phyloP scores from a whole-genome alignment of 495 filamentous ascomycete genomes.

The Arthonia radiata region DNA sequence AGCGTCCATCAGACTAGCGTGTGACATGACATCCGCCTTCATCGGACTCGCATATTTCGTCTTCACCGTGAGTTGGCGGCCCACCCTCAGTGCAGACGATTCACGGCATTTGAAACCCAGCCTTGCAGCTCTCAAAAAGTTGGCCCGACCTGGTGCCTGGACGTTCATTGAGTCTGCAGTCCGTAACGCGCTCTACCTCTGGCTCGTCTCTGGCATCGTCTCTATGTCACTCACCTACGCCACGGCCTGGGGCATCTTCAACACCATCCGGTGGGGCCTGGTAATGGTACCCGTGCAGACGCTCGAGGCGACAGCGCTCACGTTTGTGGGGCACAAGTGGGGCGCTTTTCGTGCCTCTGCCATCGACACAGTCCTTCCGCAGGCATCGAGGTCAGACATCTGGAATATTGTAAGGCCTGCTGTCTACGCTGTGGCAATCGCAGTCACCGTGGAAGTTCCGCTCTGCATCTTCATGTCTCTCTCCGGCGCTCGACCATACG shows the following conservation, averaged over 20 bases:
- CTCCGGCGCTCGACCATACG: constrained; percentile 31
- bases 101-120: constrained; percentile 16
- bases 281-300: constrained; percentile 52
- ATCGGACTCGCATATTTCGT: constrained; percentile 36
- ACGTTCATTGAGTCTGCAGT: constrained; percentile 40
- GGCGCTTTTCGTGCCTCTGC: constrained; percentile 27
- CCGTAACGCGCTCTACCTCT: constrained; percentile 47
- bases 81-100: constrained; percentile 1
- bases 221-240: constrained; percentile 36
- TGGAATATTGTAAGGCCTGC: constrained; percentile 26
- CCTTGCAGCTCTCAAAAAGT: constrained; percentile 20
- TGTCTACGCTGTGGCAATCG: constrained; percentile 23
- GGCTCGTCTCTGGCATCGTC: constrained; percentile 42
- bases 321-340: constrained; percentile 48
- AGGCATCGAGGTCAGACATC: constrained; percentile 15
- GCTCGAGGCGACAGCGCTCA: constrained; percentile 35
- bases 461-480: constrained; percentile 36
- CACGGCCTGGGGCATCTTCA: constrained; percentile 54
- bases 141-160: constrained; percentile 28
- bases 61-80: constrained; percentile 12
- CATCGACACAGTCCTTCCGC: constrained; percentile 13
- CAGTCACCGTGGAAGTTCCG: constrained; percentile 31
- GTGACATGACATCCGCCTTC: constrained; percentile 30
- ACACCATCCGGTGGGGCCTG: constrained; percentile 54
- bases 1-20: constrained; percentile 35